Percentiles rank a stretch among this genome's conserved stretches.
Evolutionary conservation across 2,329 filamentous ascomycete genomes (phyloP).

Genomic region (Venturia effusa): DNA sequence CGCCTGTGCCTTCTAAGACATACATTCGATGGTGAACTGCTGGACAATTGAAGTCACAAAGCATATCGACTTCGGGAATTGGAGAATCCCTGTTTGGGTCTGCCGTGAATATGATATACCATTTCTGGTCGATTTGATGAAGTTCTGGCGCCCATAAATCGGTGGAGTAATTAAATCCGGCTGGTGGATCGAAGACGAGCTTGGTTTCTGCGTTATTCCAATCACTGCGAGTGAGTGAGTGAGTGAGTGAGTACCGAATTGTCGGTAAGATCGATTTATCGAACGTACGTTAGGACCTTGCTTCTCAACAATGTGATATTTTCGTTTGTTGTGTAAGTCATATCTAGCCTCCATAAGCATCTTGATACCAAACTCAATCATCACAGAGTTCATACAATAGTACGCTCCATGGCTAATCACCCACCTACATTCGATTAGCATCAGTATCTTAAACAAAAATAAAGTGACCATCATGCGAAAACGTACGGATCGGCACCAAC

Average conservation of each 20-base stretch:
- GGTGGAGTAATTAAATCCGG: constrained; percentile 33
- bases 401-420: constrained; percentile 30
- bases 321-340: constrained; percentile 33
- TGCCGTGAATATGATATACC: constrained; percentile 44
- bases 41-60: constrained; percentile 27
- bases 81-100: constrained; percentile 34
- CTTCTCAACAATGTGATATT: constrained; percentile 34
- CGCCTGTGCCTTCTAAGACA: constrained; percentile 32
- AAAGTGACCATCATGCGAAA: background rate
- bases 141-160: constrained; percentile 42
- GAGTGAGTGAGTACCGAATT: too few species aligned
- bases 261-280: too few species aligned
- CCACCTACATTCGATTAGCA: constrained; percentile 21
- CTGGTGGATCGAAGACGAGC: constrained; percentile 31
- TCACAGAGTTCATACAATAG: constrained; percentile 18
- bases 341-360: constrained; percentile 25
- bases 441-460: background rate
- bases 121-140: constrained; percentile 33
- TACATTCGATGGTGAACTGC: constrained; percentile 43
- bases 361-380: background rate
- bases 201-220: constrained; percentile 35
- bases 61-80: constrained; percentile 10
- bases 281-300: constrained; percentile 26
- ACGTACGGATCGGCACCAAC: constrained; percentile 33
- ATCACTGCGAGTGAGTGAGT: too few species aligned